These are phyloP conservation scores for Discostella stelligeroides DNA, from an alignment of 108 stramenopile species.

Conservation along the genomic window DNA sequence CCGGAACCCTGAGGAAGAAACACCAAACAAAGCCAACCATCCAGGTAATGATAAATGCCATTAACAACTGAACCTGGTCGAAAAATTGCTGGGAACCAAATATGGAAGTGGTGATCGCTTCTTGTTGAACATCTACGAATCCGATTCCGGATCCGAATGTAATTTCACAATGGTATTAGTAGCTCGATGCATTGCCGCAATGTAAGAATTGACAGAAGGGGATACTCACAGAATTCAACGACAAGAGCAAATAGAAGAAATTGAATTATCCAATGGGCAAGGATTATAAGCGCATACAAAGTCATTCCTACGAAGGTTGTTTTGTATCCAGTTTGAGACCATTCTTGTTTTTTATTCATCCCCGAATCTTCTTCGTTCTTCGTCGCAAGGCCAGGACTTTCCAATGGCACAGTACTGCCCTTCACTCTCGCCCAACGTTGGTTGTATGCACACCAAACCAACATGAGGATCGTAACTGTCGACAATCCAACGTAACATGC, in stretches of 20 bases:
- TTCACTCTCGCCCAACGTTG: conserved; percentile 47
- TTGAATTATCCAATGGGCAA: conserved; percentile 36
- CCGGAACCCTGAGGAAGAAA: conserved; percentile 50
- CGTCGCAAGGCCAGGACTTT: not conserved
- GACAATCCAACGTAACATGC: conserved; percentile 40
- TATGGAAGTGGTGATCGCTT: conserved; percentile 17
- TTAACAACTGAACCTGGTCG: conserved; percentile 60
- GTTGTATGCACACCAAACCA: conserved; percentile 57
- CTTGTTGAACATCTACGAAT: conserved; percentile 32
- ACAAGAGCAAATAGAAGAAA: conserved; percentile 39
- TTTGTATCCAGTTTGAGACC: conserved; percentile 67
- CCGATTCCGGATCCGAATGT: too few species aligned
- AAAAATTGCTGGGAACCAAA: conserved; percentile 10
- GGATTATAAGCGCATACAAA: conserved; percentile 46
- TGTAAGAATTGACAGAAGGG: too few species aligned
- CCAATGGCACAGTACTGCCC: conserved; percentile 31
- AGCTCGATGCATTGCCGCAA: too few species aligned
- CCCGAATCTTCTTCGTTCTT: not conserved
- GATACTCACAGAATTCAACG: conserved; percentile 43
- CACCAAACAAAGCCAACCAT: conserved; percentile 56
- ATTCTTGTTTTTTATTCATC: conserved; percentile 1
- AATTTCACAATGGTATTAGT: too few species aligned
- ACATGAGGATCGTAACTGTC: conserved; percentile 49
- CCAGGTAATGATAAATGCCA: conserved; percentile 61
- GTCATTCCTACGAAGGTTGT: conserved; percentile 43